Evolutionary conservation across 352 stramenopile species (phyloP).

Genomic region (Peronospora farinosa): DNA sequence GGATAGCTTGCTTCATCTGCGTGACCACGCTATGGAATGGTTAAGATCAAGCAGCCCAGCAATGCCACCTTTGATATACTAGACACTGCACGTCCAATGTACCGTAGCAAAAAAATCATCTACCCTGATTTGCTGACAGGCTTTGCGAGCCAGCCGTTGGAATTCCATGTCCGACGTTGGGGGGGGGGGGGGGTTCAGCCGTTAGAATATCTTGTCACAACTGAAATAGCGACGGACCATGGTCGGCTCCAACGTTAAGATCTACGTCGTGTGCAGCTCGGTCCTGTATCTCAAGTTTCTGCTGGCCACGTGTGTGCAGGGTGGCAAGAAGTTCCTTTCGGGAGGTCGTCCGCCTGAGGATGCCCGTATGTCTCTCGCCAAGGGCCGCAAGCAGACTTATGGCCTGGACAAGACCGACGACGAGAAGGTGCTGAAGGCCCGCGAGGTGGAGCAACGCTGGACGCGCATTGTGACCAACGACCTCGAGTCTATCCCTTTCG

Average conservation of each 20-base stretch:
- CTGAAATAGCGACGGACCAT: not conserved
- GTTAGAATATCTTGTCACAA: not conserved
- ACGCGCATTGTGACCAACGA: slow-evolving; percentile 50
- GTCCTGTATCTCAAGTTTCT: slow-evolving; percentile 75
- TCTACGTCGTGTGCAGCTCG: slow-evolving; percentile 48
- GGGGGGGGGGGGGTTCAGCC: not conserved
- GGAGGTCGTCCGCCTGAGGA: slow-evolving; percentile 50
- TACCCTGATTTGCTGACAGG: too few species aligned
- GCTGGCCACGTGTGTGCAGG: slow-evolving; percentile 37
- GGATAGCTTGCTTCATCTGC: too few species aligned
- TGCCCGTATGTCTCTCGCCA: slow-evolving; percentile 27
- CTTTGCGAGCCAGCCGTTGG: too few species aligned
- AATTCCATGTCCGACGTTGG: too few species aligned
- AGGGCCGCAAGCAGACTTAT: slow-evolving; percentile 19
- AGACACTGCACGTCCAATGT: too few species aligned
- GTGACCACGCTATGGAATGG: too few species aligned
- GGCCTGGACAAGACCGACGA: slow-evolving; percentile 29
- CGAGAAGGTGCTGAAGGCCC: slow-evolving; percentile 30
- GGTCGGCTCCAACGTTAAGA: slow-evolving; percentile 24
- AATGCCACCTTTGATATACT: too few species aligned
- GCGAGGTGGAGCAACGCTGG: slow-evolving; percentile 38
- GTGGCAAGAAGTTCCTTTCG: slow-evolving; percentile 45
- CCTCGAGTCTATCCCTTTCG: slow-evolving; percentile 51
- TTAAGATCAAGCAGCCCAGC: too few species aligned
- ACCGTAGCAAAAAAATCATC: too few species aligned